Percentiles rank a stretch among this genome's conserved stretches.
phyloP scores from a whole-genome alignment of 164 flowering plant genomes.

The Magnolia officinalis region DNA sequence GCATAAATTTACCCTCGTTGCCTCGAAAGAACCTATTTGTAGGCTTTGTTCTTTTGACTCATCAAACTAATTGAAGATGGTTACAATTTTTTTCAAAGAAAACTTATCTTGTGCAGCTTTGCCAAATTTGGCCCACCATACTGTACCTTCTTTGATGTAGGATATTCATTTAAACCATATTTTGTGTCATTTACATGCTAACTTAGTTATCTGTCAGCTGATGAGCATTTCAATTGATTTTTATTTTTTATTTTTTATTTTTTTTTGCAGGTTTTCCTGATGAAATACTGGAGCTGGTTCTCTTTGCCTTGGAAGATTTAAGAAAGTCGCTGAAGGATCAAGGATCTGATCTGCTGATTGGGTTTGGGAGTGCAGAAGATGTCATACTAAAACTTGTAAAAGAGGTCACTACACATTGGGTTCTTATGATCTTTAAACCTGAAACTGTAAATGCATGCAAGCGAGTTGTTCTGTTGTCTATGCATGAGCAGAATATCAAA shows the following conservation, averaged over 20 bases:
- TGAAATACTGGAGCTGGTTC: slow-evolving; percentile 56
- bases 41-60: neutral
- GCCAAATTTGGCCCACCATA: neutral
- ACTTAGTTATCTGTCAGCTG: neutral
- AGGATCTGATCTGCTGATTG: slow-evolving; percentile 70
- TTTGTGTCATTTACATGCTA: neutral
- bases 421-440: slow-evolving; percentile 14
- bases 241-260: neutral
- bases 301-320: slow-evolving; percentile 60
- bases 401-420: slow-evolving; percentile 46
- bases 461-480: neutral
- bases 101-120: neutral
- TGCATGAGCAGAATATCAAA: slow-evolving; percentile 15
- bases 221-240: neutral
- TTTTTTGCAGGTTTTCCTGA: slow-evolving; percentile 55
- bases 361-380: slow-evolving; percentile 62
- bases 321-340: slow-evolving; percentile 42
- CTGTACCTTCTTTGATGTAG: neutral
- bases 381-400: slow-evolving; percentile 44
- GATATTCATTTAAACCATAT: neutral
- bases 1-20: neutral
- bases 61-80: neutral
- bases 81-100: neutral
- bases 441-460: slow-evolving; percentile 7
- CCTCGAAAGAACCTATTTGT: neutral